Evolutionary conservation across 805 yeast species (phyloP).

Genomic region (Sugiyamaella americana): DNA sequence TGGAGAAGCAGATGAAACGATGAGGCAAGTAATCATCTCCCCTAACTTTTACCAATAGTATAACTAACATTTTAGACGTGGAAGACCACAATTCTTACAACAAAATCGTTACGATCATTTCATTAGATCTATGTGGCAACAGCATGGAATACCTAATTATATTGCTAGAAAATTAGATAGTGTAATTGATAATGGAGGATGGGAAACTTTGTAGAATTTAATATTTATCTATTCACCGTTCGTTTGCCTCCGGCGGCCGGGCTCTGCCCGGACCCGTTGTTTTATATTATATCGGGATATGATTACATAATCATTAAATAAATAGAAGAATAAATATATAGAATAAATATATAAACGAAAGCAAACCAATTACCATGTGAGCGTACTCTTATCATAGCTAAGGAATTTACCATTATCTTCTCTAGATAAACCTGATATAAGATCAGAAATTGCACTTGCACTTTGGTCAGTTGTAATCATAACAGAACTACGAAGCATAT

Average conservation of each 20-base stretch:
- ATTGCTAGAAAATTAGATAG: constrained; percentile 78
- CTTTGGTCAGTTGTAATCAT: constrained; percentile 23
- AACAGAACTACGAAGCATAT: constrained; percentile 5
- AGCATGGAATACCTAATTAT: constrained; percentile 67
- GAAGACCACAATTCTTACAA: constrained; percentile 65
- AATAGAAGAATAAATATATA: too few species aligned
- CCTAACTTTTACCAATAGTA: too few species aligned
- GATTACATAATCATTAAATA: background rate
- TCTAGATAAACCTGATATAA: constrained; percentile 20
- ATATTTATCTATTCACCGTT: too few species aligned
- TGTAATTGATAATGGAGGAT: constrained; percentile 83
- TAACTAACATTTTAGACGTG: constrained; percentile 36
- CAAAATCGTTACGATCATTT: constrained; percentile 58
- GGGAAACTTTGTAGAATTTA: constrained; percentile 68
- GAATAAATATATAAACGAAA: too few species aligned
- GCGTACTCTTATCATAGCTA: constrained; percentile 11
- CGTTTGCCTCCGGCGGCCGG: too few species aligned
- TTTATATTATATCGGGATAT: too few species aligned
- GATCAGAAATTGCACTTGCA: constrained; percentile 18
- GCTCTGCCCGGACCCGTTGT: too few species aligned
- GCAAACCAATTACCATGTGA: background rate
- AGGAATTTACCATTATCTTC: constrained; percentile 26
- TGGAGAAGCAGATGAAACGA: constrained; percentile 76
- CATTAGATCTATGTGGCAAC: constrained; percentile 64
- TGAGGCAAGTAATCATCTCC: too few species aligned